Percentiles rank a stretch among this genome's conserved stretches.
Evolutionary conservation across 2,329 filamentous ascomycete genomes (phyloP).

Genomic region (Pseudogymnoascus sp.): DNA sequence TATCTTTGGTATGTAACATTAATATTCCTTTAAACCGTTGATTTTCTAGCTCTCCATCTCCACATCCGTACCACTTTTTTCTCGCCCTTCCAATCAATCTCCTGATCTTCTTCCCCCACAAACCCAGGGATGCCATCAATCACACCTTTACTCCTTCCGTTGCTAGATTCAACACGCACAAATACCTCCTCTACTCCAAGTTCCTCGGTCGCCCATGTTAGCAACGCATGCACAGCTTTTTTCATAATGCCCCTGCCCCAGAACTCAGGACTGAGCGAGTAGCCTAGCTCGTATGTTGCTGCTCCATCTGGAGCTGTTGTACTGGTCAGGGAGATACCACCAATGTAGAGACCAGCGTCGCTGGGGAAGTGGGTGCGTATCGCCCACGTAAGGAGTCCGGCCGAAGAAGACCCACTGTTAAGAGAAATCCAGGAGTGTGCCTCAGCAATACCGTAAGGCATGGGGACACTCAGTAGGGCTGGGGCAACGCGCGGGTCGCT

Average conservation of each 20-base stretch:
- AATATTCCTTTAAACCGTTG: background rate
- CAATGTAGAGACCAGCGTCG: background rate
- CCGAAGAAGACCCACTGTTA: background rate
- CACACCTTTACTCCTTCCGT: conserved; percentile 1
- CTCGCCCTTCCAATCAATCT: background rate
- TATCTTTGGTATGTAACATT: background rate
- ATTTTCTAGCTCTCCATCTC: conserved; percentile 1
- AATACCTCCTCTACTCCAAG: background rate
- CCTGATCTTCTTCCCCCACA: background rate
- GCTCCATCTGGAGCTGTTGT: background rate
- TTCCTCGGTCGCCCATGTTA: background rate
- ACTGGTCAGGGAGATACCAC: background rate
- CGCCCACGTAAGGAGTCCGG: background rate
- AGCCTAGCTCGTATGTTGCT: conserved; percentile 5
- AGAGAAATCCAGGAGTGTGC: conserved; percentile 8
- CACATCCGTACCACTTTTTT: background rate
- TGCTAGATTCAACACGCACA: conserved; percentile 7
- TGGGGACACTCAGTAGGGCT: conserved; percentile 4
- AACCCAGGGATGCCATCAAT: background rate
- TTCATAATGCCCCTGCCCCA: conserved; percentile 8
- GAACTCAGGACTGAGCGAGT: conserved; percentile 7
- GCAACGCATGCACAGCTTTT: background rate
- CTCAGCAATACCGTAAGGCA: background rate
- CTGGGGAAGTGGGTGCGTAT: background rate
- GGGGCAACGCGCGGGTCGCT: background rate